phyloP scores from a whole-genome alignment of 352 stramenopile species.

The Globisporangium cederbergense region DNA sequence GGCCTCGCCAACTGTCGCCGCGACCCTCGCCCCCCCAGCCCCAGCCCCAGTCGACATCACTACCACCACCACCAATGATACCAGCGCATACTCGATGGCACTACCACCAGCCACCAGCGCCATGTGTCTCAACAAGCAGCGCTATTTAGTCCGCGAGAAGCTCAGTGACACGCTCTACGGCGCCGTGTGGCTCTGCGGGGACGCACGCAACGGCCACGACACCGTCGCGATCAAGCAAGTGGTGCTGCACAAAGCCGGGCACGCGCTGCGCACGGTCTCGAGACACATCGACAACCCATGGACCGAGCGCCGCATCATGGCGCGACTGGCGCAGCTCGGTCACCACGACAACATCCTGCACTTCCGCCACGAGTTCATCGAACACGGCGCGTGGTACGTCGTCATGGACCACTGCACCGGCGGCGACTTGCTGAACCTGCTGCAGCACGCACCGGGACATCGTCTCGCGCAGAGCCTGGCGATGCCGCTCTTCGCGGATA shows the following conservation, averaged over 20 bases:
- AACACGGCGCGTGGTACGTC: slow-evolving; percentile 39
- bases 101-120: background rate
- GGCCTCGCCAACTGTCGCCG: too few relatives aligned
- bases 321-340: slow-evolving; percentile 21
- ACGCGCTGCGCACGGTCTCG: slow-evolving; percentile 18
- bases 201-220: slow-evolving; percentile 20
- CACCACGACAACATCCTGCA: slow-evolving; percentile 41
- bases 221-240: slow-evolving; percentile 44
- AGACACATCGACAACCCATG: slow-evolving; percentile 35
- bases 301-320: slow-evolving; percentile 27
- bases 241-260: slow-evolving; percentile 18
- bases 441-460: slow-evolving; percentile 25
- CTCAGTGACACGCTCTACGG: slow-evolving; percentile 35
- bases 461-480: slow-evolving; percentile 24
- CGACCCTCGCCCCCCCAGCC: too few relatives aligned
- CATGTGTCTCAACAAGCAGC: background rate
- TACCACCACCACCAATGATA: too few relatives aligned
- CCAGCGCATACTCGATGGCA: background rate
- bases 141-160: slow-evolving; percentile 15
- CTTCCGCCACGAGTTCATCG: slow-evolving; percentile 37
- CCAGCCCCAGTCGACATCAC: too few relatives aligned
- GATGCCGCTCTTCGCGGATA: slow-evolving; percentile 28
- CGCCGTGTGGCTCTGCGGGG: slow-evolving; percentile 34
- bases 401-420: slow-evolving; percentile 53
- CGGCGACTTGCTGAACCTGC: slow-evolving; percentile 37